phyloP scores from a whole-genome alignment of 164 flowering plant genomes.

The Platanus orientalis region DNA sequence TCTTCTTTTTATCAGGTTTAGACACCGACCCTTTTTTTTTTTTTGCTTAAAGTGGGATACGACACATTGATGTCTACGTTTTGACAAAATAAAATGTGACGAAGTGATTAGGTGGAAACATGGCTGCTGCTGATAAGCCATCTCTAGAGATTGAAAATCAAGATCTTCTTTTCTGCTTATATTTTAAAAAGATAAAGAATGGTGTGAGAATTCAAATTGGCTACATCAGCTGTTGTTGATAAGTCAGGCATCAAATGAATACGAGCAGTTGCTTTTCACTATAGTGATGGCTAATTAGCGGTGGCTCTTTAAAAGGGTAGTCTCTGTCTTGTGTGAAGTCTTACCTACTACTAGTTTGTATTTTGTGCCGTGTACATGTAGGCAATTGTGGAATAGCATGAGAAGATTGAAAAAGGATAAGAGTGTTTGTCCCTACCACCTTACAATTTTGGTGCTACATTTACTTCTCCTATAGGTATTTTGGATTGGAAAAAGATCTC shows the following conservation, averaged over 20 bases:
- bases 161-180: slow-evolving; percentile 16
- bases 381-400: too few relatives aligned
- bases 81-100: slow-evolving; percentile 2
- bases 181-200: not conserved
- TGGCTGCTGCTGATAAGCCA: slow-evolving; percentile 9
- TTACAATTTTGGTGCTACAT: too few relatives aligned
- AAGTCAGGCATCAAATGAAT: slow-evolving; percentile 24
- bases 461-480: too few relatives aligned
- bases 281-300: not conserved
- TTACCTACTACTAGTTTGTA: slow-evolving; percentile 7
- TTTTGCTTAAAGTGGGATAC: slow-evolving; percentile 15
- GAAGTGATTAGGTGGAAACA: not conserved
- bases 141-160: not conserved
- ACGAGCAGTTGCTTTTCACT: slow-evolving; percentile 31
- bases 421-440: too few relatives aligned
- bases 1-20: not conserved
- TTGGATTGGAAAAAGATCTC: too few relatives aligned
- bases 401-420: too few relatives aligned
- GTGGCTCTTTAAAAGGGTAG: not conserved
- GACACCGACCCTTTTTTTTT: not conserved
- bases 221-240: slow-evolving; percentile 17
- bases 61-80: slow-evolving; percentile 13
- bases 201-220: slow-evolving; percentile 3
- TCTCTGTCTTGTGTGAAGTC: slow-evolving; percentile 3
- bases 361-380: not conserved